Evolutionary conservation across 371 early-diverging fungal genomes (phyloP), one percentile per base, ranked within the genome.

Genomic region (Saksenaea oblongispora): DNA sequence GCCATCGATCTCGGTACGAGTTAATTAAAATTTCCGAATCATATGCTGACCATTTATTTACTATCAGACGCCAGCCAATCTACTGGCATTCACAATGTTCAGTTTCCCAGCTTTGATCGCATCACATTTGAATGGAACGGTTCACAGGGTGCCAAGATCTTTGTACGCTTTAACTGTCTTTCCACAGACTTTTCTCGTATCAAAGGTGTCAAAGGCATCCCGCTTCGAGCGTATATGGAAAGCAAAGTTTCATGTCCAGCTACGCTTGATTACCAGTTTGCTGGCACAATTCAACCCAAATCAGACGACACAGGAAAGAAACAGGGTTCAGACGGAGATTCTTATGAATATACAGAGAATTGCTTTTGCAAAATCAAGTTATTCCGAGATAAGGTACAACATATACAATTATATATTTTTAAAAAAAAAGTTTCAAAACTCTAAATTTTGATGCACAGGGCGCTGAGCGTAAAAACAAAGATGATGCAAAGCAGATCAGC

Each of bases 191-290:
- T 93, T 65, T 89, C 91, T 17, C 74, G 90, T 14, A 89, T 92
- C 72, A 92, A 93, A 67, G 93, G 93, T 10, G 91, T 93, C 64
- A 93, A 92, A 67, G 93, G 93, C 0, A 91, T 92, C 36, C 91
- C 92, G 13, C 75, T 93, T 59, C 83, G 93, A 5, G 71, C 63
- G 24, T 64, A 64, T 18, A 66, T 79, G 59, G 67, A 72, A 31
- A 73, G 72, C 10, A 44, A 61, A 10, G 28, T 54, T 31, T 9
- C 28, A 34, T 7, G 66, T 47, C 17, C 10, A 15, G 2, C 56
- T 26, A 9, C 15, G 1, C 27, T 3, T 63, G 59, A 54, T 37
- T 57, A 36, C 66, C 69, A 10, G 39, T 54, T 18, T 61, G 65
- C 34, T 26, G 34, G 14, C 44, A 61, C 9, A 54, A 59, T 35